Conservation (phyloP, 1,139 yeast species). For the Suhomyces guaymorum region DNA sequence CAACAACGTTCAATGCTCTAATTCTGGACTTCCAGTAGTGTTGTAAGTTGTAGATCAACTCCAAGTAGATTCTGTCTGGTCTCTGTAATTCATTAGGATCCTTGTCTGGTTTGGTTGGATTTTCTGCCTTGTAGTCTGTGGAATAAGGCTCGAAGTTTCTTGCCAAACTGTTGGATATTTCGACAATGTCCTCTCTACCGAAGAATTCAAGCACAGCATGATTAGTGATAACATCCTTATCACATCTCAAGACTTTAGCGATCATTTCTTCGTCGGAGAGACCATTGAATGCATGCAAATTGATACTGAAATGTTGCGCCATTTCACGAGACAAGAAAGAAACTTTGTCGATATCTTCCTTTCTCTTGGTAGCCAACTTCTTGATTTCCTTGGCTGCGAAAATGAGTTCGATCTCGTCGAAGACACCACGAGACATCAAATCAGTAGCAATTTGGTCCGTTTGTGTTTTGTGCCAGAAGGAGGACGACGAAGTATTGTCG, state of each 20-base stretch:
- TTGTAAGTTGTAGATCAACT: conserved; percentile 70
- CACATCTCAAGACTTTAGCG: conserved; percentile 61
- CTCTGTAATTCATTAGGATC: conserved; percentile 74
- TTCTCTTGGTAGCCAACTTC: conserved; percentile 49
- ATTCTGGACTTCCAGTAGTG: conserved; percentile 82
- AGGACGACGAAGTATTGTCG: conserved; percentile 55
- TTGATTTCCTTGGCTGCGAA: conserved; percentile 81
- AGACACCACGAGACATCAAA: conserved; percentile 65
- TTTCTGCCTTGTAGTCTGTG: conserved; percentile 44
- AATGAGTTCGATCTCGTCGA: conserved; percentile 70
- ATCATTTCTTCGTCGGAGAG: conserved; percentile 59
- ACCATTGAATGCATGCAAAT: conserved; percentile 60
- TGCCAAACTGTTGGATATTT: conserved; percentile 62
- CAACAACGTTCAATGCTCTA: conserved; percentile 63
- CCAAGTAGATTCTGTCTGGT: conserved; percentile 74
- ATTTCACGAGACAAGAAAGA: conserved; percentile 67
- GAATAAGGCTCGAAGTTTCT: conserved; percentile 69
- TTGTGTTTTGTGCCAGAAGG: conserved; percentile 59
- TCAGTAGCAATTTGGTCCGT: conserved; percentile 54
- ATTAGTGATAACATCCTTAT: conserved; percentile 53
- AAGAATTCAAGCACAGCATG: conserved; percentile 71
- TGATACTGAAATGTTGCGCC: conserved; percentile 79
- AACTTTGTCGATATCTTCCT: conserved; percentile 52
- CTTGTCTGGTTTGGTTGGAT: conserved; percentile 58
- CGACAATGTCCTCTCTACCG: conserved; percentile 66